Evolutionary conservation across 116 monocot species (phyloP), one percentile per base, ranked within the genome.

Genomic region (Thalassia testudinum): DNA sequence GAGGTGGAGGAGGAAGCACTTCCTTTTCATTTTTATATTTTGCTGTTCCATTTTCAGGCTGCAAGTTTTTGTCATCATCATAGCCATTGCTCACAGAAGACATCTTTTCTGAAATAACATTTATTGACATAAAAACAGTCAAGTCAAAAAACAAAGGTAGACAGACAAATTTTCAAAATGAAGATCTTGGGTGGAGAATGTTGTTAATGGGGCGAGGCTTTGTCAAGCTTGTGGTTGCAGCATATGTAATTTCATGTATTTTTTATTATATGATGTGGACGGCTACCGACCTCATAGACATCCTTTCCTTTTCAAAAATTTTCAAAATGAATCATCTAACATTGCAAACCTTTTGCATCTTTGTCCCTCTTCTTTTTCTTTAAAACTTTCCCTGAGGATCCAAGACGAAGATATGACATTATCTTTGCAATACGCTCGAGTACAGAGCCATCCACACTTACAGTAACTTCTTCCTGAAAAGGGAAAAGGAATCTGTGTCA

Each of bases 371-470:
- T 97, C 90, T 97, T 97, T 63, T 86, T 97, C 79, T 97, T 97
- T 43, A 97, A 61, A 72, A 97, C 86, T 52, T 97, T 97, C 49
- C 97, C 97, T 12, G 97, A 97, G 49, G 97, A 90, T 62, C 97
- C 97, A 67, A 97, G 85, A 15, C 97, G 89, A 70, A 97, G 82
- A 77, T 97, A 97, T 12, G 90, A 74, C 97, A 97, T 97, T n/a
- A 97, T 97, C 69, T 97, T 97, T 66, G 90, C 76, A 75, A 97
- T 97, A 58, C 90, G 67, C 48, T 97, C 97, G 61, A 97, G 97
- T 11, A 97, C 97, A 57, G 97, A 82, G 59, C 80, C 81, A 72
- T 97, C 97, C 48, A 97, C 86, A 59, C 79, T 77, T 28, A 97
- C 97, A 43, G 77, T 77, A 57, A 97, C 89, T 75, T 82, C 72